Evolutionary conservation across 768 basidiomycete genomes (phyloP), one percentile per base, ranked within the genome.

Genomic region (Podaxis sp.): DNA sequence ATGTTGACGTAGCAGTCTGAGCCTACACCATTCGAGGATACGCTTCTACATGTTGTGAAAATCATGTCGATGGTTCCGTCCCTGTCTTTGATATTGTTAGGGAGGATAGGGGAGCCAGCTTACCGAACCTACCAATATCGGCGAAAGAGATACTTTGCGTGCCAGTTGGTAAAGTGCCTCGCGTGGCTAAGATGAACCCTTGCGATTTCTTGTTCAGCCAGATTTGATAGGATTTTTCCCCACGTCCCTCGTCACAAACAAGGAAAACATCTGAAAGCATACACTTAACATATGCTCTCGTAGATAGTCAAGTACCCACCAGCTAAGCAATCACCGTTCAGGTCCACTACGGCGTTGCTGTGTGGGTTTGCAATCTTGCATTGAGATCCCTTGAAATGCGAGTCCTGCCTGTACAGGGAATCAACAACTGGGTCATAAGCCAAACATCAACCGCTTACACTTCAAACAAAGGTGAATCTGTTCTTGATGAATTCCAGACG

Each of bases 1-100:
- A 98, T 90, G 70, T 96, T 96, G 73, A 99, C 84, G 55, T 78
- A 78, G 72, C 97, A 98, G 43, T 85, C 82, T 2, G 77, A 77
- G 11, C 95, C 95, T 0, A 91, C 75, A 2, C 95, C 94, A 0
- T 82, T 85, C 1, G 82, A 78, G 0, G 78, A 71, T 0, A 92
- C 85, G 2, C 80, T 83, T 0, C 79, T 75, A 71, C 97, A 99
- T 0, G 91, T 91, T 0, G 93, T 84, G 70, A 98, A 94, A 50
- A 99, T 81, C 82, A 98, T 87, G 72, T 98, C 97, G 36, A 98
- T 91, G 0, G 96, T 96, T 0, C 97, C 97, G 68, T 98, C 97
- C 6, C 97, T 87, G 69, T 98, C 96, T 91, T 63, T 2, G 55
- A 27, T 46, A 63, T 55, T 41, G 59, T 64, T 29, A 61, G 36